Percentiles rank a stretch among this genome's conserved stretches.
Conservation (phyloP, 176 grass and related monocot genomes). For the Dendrocalamus sinicus region DNA sequence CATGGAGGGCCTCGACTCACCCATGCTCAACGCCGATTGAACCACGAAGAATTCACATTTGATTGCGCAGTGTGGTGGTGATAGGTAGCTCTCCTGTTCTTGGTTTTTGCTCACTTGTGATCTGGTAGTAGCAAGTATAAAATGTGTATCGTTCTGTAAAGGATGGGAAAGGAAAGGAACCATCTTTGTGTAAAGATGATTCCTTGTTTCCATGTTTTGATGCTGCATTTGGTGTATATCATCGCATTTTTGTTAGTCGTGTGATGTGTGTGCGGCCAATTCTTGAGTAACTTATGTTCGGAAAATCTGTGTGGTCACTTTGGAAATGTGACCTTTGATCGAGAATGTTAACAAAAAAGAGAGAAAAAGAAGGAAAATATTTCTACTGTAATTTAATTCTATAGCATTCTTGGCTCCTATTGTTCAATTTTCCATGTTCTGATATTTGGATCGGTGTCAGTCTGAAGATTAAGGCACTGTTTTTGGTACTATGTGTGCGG, state of each 20-base stretch:
- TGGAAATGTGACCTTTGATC: background rate
- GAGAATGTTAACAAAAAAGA: background rate
- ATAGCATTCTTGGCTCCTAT: background rate
- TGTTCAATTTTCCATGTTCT: background rate
- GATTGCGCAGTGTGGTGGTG: constrained; percentile 16
- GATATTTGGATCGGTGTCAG: background rate
- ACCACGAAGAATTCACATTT: constrained; percentile 1
- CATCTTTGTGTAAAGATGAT: constrained; percentile 60
- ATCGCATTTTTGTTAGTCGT: constrained; percentile 27
- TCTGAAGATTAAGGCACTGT: background rate
- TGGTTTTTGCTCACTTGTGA: constrained; percentile 44
- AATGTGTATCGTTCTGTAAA: constrained; percentile 60
- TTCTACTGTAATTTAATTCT: background rate
- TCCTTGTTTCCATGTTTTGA: constrained; percentile 57
- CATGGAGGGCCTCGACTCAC: constrained; percentile 80
- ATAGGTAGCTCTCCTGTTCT: constrained; percentile 40
- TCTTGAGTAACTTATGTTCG: constrained; percentile 18
- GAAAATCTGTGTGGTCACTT: background rate
- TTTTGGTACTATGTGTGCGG: background rate
- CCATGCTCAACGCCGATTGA: constrained; percentile 57
- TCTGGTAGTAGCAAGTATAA: constrained; percentile 47
- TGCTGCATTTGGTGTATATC: constrained; percentile 55
- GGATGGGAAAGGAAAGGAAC: constrained; percentile 40
- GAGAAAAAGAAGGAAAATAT: background rate
- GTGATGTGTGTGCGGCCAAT: background rate